These are phyloP conservation scores for Colletotrichum liaoningense DNA, from an alignment of 2,329 filamentous ascomycete species.

Conservation along the genomic window DNA sequence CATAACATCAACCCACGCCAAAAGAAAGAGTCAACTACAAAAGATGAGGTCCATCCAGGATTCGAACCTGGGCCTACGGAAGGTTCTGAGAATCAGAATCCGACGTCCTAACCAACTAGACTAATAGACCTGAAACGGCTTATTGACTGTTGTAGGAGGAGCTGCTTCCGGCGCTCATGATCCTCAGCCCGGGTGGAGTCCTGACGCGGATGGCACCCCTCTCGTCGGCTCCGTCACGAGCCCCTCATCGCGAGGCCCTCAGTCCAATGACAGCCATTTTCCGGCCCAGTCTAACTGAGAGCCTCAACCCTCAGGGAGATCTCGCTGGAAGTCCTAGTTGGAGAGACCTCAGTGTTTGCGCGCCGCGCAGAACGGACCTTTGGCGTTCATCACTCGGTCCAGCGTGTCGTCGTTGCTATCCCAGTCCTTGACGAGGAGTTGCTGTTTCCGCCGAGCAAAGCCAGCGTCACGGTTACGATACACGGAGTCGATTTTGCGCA, in stretches of 20 bases:
- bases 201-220: background rate
- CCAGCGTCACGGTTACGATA: constrained; percentile 56
- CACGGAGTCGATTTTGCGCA: constrained; percentile 56
- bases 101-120: constrained; percentile 37
- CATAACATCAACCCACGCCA: background rate
- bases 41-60: constrained; percentile 31
- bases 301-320: background rate
- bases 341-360: background rate
- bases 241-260: background rate
- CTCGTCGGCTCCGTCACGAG: background rate
- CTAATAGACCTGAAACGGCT: constrained; percentile 25
- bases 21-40: background rate
- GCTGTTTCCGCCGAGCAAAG: constrained; percentile 46
- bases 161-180: accelerated
- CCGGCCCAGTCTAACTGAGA: background rate
- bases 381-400: constrained; percentile 48
- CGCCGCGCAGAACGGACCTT: constrained; percentile 42
- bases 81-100: constrained; percentile 29
- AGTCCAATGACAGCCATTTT: background rate
- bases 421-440: constrained; percentile 53
- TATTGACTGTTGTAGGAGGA: accelerated
- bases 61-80: constrained; percentile 36
- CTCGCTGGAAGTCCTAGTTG: background rate
- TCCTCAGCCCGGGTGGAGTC: background rate
- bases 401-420: constrained; percentile 52